Conservation (phyloP, 1,284 basidiomycete genomes). For the Apiotrichum brassicae region DNA sequence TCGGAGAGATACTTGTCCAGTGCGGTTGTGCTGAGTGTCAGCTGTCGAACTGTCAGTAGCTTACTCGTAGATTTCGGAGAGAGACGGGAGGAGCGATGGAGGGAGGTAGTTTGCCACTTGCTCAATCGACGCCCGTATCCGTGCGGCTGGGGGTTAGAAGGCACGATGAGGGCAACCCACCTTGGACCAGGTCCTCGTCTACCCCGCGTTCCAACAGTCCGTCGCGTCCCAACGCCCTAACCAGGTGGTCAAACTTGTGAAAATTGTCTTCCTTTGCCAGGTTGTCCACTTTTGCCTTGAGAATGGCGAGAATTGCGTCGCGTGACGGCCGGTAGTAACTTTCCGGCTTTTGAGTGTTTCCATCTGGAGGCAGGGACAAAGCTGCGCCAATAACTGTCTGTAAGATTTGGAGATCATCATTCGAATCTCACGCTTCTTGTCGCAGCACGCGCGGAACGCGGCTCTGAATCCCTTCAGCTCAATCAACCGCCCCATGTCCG, state of each 20-base stretch:
- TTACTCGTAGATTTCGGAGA: constrained; percentile 25
- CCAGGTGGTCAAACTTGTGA: constrained; percentile 38
- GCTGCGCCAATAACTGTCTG: constrained; percentile 22
- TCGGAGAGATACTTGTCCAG: constrained; percentile 29
- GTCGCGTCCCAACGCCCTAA: constrained; percentile 30
- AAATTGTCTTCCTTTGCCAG: constrained; percentile 25
- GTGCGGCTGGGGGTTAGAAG: constrained; percentile 21
- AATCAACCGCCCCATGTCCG: constrained; percentile 27
- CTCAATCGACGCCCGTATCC: constrained; percentile 26
- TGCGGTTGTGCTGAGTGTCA: constrained; percentile 20
- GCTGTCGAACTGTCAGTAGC: neutral
- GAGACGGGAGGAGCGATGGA: constrained; percentile 5
- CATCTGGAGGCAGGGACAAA: constrained; percentile 23
- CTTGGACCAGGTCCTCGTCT: constrained; percentile 18
- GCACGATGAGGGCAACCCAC: constrained; percentile 15
- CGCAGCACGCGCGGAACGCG: constrained; percentile 37
- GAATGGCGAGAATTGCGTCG: constrained; percentile 17
- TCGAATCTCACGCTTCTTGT: constrained; percentile 31
- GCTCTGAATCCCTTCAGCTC: constrained; percentile 22
- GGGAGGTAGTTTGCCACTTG: constrained; percentile 34
- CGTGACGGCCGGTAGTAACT: constrained; percentile 36
- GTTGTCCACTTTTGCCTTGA: constrained; percentile 31
- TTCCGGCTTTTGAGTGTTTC: neutral
- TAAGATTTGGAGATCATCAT: no score
- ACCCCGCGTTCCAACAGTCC: constrained; percentile 23